These are phyloP conservation scores for Endothia cerciana DNA, from an alignment of 2,329 filamentous ascomycete genomes.

Conservation along the genomic window DNA sequence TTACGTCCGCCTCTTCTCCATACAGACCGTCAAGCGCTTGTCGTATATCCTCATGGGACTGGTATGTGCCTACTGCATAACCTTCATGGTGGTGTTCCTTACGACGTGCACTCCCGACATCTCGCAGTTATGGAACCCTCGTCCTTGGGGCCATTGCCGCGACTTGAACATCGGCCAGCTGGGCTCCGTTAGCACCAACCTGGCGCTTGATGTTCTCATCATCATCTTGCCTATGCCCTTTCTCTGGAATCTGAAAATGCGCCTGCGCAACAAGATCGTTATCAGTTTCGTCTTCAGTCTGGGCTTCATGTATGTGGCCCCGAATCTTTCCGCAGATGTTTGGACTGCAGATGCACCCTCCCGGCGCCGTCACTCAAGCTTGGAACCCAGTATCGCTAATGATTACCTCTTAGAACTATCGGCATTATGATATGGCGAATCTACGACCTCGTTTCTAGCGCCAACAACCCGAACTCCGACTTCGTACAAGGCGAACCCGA, in stretches of 20 bases:
- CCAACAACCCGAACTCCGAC: neutral
- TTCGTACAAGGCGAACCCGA: neutral
- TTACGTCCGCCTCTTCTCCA: constrained; percentile 2
- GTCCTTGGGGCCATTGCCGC: constrained; percentile 3
- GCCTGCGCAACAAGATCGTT: constrained; percentile 1
- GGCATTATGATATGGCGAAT: constrained; percentile 14
- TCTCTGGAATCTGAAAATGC: constrained; percentile 11
- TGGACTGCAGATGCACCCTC: neutral
- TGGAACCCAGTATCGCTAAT: neutral
- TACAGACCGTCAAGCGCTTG: neutral
- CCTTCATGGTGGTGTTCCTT: constrained; percentile 1
- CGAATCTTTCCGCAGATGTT: neutral
- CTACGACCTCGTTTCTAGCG: neutral
- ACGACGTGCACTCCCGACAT: constrained; percentile 6
- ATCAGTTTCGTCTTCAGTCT: constrained; percentile 11
- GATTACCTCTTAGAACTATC: neutral
- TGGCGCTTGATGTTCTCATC: constrained; percentile 12
- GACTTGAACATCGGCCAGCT: constrained; percentile 8
- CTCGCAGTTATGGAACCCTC: constrained; percentile 10
- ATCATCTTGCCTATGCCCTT: constrained; percentile 11
- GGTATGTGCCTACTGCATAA: neutral
- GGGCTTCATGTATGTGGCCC: neutral
- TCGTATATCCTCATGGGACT: neutral
- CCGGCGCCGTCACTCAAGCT: neutral
- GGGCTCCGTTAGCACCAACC: constrained; percentile 6